phyloP scores from a whole-genome alignment of 1,284 basidiomycete species.

The Anthracocystis setariae region DNA sequence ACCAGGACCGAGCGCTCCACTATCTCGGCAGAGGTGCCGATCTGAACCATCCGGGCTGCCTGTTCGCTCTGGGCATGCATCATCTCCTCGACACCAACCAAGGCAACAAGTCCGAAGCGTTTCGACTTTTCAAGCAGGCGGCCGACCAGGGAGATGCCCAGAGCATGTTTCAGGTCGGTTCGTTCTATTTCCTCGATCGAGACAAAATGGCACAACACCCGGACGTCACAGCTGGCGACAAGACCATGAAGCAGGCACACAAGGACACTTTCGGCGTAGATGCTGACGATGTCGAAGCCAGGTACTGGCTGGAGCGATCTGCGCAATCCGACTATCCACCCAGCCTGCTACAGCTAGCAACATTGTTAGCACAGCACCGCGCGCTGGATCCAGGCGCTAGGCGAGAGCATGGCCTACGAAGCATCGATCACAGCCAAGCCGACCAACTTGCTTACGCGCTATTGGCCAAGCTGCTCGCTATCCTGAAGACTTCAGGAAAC shows the following conservation, averaged over 20 bases:
- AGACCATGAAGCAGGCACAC: slow-evolving; percentile 49
- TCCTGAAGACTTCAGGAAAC: slow-evolving; percentile 45
- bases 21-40: slow-evolving; percentile 52
- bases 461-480: slow-evolving; percentile 41
- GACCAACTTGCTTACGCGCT: slow-evolving; percentile 43
- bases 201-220: slow-evolving; percentile 42
- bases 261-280: slow-evolving; percentile 47
- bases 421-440: slow-evolving; percentile 28
- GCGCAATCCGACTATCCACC: slow-evolving; percentile 42
- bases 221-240: slow-evolving; percentile 27
- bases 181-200: slow-evolving; percentile 50
- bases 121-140: slow-evolving; percentile 51
- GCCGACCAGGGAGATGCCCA: slow-evolving; percentile 58
- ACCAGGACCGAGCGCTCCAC: slow-evolving; percentile 24
- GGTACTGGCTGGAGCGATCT: slow-evolving; percentile 53
- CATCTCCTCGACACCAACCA: slow-evolving; percentile 19
- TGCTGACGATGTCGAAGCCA: slow-evolving; percentile 51
- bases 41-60: slow-evolving; percentile 34
- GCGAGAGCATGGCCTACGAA: slow-evolving; percentile 15
- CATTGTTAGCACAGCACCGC: slow-evolving; percentile 35
- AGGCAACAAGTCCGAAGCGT: slow-evolving; percentile 26
- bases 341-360: slow-evolving; percentile 40
- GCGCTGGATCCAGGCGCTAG: slow-evolving; percentile 19
- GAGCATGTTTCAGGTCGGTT: slow-evolving; percentile 58
- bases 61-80: slow-evolving; percentile 36